These are phyloP conservation scores for Dovyalis caffra DNA, from an alignment of 345 rosid species.

Conservation along the genomic window DNA sequence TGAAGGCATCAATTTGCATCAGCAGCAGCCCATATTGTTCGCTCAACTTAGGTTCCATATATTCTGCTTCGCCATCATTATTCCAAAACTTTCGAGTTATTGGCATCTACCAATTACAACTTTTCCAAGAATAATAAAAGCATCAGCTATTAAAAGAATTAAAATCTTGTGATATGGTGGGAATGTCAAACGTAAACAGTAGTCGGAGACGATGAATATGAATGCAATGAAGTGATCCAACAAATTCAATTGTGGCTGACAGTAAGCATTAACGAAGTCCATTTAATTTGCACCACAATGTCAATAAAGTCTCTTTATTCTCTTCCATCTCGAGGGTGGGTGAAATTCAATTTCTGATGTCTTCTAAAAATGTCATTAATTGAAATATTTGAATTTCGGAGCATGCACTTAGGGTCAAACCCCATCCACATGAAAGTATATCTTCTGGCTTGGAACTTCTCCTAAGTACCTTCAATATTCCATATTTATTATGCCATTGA, in stretches of 20 bases:
- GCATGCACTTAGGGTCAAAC: no score
- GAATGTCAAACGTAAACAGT: slow-evolving; percentile 25
- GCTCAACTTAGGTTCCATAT: background rate
- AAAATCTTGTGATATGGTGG: background rate
- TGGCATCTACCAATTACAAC: slow-evolving; percentile 1
- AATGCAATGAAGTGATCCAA: background rate
- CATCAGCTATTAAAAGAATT: background rate
- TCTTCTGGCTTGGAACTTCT: background rate
- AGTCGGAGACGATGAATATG: no score
- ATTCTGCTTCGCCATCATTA: slow-evolving; percentile 13
- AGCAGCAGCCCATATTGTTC: background rate
- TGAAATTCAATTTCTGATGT: no score
- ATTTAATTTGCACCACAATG: background rate
- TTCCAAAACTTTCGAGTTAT: slow-evolving; percentile 5
- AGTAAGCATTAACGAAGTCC: background rate
- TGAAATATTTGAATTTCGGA: no score
- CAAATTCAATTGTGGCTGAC: background rate
- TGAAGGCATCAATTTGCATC: background rate
- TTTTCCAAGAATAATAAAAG: background rate
- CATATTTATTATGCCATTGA: background rate
- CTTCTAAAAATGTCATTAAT: no score
- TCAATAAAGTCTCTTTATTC: no score
- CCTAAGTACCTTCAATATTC: slow-evolving; percentile 9
- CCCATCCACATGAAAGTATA: background rate
- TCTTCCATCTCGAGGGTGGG: no score